phyloP scores from a whole-genome alignment of 352 stramenopile genomes.

The Pythium grandisporangium region DNA sequence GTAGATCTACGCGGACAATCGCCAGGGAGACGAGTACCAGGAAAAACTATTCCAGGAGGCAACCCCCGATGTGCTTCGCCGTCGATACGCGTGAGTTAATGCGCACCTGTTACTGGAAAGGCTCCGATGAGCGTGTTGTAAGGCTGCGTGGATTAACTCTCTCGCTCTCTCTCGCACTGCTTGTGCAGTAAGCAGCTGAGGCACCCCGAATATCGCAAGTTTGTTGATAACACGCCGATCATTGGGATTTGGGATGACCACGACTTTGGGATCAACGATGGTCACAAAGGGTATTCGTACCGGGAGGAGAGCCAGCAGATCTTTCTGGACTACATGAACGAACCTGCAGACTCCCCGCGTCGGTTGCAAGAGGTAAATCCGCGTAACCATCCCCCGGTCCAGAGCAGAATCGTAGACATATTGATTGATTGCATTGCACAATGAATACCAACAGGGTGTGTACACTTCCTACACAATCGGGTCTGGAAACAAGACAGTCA shows the following conservation, averaged over 20 bases:
- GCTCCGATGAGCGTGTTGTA: too few relatives aligned
- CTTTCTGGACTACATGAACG: slow-evolving; percentile 82
- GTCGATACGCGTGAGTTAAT: slow-evolving; percentile 48
- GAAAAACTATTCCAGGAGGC: slow-evolving; percentile 58
- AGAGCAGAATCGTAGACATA: too few relatives aligned
- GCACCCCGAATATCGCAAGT: slow-evolving; percentile 57
- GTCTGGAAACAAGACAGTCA: slow-evolving; percentile 51
- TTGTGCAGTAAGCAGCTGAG: slow-evolving; percentile 38
- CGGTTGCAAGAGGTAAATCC: slow-evolving; percentile 57
- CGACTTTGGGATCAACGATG: slow-evolving; percentile 89
- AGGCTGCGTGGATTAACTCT: not conserved
- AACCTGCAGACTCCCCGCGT: slow-evolving; percentile 58
- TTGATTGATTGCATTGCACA: not conserved
- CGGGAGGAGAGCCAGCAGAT: slow-evolving; percentile 73
- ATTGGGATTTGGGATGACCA: slow-evolving; percentile 89
- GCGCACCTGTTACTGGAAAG: too few relatives aligned
- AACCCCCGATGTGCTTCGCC: slow-evolving; percentile 30
- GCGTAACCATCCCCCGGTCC: too few relatives aligned
- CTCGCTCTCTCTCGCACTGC: not conserved
- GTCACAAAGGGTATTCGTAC: slow-evolving; percentile 61
- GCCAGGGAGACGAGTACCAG: slow-evolving; percentile 31
- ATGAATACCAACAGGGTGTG: slow-evolving; percentile 49
- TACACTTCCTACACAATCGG: slow-evolving; percentile 81
- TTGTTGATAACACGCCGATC: slow-evolving; percentile 52
- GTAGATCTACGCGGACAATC: slow-evolving; percentile 76